Evolutionary conservation across 495 filamentous ascomycete genomes (phyloP).

Genomic region (Cercophora newfieldiana): DNA sequence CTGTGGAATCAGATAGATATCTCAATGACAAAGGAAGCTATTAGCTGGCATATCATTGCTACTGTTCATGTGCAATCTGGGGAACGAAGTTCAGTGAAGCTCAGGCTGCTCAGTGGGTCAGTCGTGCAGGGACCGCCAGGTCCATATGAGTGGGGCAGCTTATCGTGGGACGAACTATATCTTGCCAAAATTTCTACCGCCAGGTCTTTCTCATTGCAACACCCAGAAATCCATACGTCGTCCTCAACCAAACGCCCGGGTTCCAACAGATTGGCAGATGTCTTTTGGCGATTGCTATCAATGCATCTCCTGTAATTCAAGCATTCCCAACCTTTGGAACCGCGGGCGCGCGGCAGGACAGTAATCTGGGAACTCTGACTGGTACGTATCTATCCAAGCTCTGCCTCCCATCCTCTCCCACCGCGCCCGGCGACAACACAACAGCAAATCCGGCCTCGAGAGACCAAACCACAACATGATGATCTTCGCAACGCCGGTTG

Average conservation of each 20-base stretch:
- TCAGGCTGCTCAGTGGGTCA: too few species aligned
- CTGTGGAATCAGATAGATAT: not conserved
- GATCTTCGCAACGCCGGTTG: conserved; percentile 50
- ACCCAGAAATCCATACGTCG: not conserved
- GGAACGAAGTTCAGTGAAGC: not conserved
- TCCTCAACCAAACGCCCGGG: not conserved
- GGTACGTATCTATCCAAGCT: conserved; percentile 18
- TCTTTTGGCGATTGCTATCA: not conserved
- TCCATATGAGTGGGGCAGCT: not conserved
- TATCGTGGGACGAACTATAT: not conserved
- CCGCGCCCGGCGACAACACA: not conserved
- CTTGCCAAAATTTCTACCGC: not conserved
- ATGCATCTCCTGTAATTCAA: not conserved
- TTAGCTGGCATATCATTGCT: not conserved
- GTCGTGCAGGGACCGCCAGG: too few species aligned
- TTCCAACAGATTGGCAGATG: not conserved
- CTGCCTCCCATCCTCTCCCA: not conserved
- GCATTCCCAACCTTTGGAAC: not conserved
- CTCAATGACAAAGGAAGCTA: not conserved
- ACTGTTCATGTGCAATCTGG: too few species aligned
- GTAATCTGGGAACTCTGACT: not conserved
- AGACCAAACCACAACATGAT: conserved; percentile 44
- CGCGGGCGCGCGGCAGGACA: not conserved
- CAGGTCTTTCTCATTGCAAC: not conserved
- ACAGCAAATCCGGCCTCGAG: too few species aligned